Conservation (phyloP, 441 rosid species). For the Croton setiger region DNA sequence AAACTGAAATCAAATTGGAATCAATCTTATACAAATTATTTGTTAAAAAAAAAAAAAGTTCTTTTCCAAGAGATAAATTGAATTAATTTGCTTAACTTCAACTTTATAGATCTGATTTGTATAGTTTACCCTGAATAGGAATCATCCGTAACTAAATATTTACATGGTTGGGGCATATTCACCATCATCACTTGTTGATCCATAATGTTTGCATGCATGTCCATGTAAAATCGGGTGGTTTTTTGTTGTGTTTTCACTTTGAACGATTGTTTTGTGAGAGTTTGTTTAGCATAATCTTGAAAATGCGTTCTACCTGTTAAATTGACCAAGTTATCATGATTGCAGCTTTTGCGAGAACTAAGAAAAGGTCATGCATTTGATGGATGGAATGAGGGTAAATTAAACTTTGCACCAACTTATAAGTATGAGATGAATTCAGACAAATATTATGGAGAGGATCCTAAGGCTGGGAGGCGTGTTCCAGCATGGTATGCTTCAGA, state of each 20-base stretch:
- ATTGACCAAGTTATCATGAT: conserved; percentile 16
- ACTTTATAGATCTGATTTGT: no score
- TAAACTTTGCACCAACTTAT: conserved; percentile 83
- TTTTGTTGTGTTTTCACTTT: background rate
- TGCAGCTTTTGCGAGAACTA: conserved; percentile 68
- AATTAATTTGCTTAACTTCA: no score
- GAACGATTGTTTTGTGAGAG: background rate
- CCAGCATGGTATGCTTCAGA: conserved; percentile 90
- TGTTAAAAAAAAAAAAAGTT: no score
- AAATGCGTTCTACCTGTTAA: conserved; percentile 12
- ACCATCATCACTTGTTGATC: background rate
- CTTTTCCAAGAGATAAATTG: no score
- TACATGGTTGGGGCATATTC: background rate
- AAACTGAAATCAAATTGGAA: no score
- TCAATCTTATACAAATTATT: no score
- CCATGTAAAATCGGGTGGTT: background rate
- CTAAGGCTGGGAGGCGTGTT: conserved; percentile 69
- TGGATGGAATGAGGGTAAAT: conserved; percentile 84
- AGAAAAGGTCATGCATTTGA: conserved; percentile 68
- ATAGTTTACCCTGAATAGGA: no score
- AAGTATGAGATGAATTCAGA: conserved; percentile 78
- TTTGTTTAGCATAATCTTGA: background rate
- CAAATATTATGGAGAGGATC: conserved; percentile 69
- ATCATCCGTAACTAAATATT: no score
- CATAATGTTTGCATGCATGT: background rate